Conservation (phyloP, 192 early-diverging fungal species). For the Linnemannia elongata region DNA sequence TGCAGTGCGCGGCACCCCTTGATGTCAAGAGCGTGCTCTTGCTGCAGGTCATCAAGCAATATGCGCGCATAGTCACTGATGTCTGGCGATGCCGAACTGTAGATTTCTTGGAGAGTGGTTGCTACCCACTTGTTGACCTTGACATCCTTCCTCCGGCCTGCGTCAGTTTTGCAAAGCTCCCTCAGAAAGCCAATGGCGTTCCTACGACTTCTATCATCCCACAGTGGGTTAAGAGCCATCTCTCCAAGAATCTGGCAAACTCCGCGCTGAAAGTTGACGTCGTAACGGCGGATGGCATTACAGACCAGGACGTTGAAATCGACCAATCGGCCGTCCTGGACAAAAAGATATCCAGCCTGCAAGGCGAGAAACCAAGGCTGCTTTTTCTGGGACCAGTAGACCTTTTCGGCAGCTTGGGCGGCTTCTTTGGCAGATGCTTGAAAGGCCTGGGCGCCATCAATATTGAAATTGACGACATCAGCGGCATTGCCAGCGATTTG, state of each 20-base stretch:
- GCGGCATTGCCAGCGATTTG: not conserved
- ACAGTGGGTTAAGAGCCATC: not conserved
- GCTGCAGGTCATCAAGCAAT: not conserved
- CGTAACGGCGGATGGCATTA: not conserved
- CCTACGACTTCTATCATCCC: not conserved
- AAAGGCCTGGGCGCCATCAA: not conserved
- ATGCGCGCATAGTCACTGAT: not conserved
- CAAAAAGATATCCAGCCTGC: not conserved
- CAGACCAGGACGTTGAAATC: not conserved
- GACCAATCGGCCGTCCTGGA: not conserved
- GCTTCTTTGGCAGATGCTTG: not conserved
- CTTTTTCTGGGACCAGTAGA: not conserved
- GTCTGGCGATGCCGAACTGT: not conserved
- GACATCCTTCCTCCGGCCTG: not conserved
- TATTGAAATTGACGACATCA: not conserved
- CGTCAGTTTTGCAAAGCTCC: not conserved
- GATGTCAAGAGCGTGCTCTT: not conserved
- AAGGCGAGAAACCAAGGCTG: not conserved
- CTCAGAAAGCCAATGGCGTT: not conserved
- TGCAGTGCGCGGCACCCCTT: not conserved
- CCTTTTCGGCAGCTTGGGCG: not conserved
- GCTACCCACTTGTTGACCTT: not conserved
- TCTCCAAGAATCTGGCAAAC: not conserved
- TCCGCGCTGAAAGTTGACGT: not conserved
- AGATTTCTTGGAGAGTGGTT: not conserved